Evolutionary conservation across 495 filamentous ascomycete species (phyloP).

Genomic region (Sordaria brevicollis): DNA sequence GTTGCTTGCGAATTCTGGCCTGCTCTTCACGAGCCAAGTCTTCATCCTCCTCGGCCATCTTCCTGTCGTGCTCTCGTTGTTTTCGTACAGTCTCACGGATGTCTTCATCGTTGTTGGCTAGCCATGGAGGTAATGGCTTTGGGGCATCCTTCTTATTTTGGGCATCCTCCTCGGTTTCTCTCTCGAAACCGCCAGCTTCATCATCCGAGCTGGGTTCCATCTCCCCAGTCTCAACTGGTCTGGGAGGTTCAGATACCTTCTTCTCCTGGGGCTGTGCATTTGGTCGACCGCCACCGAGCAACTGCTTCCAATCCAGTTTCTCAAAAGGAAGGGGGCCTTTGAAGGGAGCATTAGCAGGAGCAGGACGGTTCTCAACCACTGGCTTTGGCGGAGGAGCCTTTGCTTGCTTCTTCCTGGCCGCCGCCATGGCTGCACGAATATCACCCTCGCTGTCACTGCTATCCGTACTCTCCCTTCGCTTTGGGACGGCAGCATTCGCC

Average conservation of each 20-base stretch:
- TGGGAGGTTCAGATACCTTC: slow-evolving; percentile 10
- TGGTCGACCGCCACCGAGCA: slow-evolving; percentile 33
- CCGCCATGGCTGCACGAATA: slow-evolving; percentile 47
- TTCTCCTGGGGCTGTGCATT: slow-evolving; percentile 29
- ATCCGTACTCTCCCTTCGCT: slow-evolving; percentile 30
- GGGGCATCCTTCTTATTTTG: slow-evolving; percentile 41
- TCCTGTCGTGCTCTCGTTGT: slow-evolving; percentile 31
- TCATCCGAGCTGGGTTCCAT: slow-evolving; percentile 30
- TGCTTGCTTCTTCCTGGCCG: slow-evolving; percentile 34
- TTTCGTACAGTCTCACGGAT: slow-evolving; percentile 42
- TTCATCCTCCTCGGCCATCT: slow-evolving; percentile 40
- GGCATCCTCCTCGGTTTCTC: not conserved
- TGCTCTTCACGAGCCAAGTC: slow-evolving; percentile 42
- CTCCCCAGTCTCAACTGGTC: slow-evolving; percentile 9
- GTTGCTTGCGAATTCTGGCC: slow-evolving; percentile 14
- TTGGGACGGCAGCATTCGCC: slow-evolving; percentile 42
- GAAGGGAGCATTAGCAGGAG: slow-evolving; percentile 43
- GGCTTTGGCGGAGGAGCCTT: slow-evolving; percentile 9
- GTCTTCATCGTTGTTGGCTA: slow-evolving; percentile 43
- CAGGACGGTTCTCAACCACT: slow-evolving; percentile 17
- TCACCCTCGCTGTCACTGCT: slow-evolving; percentile 55
- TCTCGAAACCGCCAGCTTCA: slow-evolving; percentile 58
- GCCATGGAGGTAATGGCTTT: slow-evolving; percentile 77
- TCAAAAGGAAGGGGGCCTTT: slow-evolving; percentile 85
- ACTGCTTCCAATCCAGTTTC: slow-evolving; percentile 57